A percentile compares a stretch with the other conserved stretches of the same genome.
Conservation (phyloP, 2,329 filamentous ascomycete species). For the Clonostachys byssicola region DNA sequence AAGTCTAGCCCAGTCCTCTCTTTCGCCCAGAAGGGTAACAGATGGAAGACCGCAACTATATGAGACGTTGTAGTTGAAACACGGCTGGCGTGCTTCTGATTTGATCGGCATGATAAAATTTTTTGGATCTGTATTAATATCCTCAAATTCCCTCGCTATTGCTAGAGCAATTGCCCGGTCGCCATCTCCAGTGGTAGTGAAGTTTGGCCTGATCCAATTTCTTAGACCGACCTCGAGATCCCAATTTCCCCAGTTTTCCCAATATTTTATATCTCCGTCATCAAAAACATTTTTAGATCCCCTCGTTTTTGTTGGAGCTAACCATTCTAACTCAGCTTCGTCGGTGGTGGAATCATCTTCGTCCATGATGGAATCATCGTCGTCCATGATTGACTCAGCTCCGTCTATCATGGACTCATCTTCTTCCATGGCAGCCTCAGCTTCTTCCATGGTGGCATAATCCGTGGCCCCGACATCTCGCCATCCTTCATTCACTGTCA, state of each 20-base stretch:
- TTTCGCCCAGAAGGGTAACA: constrained; percentile 44
- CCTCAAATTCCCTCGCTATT: constrained; percentile 37
- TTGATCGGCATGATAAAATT: no score
- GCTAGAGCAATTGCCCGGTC: constrained; percentile 38
- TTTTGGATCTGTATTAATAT: no score
- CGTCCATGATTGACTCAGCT: no score
- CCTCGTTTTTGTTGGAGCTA: no score
- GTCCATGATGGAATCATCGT: constrained; percentile 1
- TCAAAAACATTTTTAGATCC: no score
- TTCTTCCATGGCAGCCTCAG: constrained; percentile 8
- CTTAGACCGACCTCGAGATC: constrained; percentile 32
- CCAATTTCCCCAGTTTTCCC: no score
- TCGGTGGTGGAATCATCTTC: constrained; percentile 8
- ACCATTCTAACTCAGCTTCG: no score
- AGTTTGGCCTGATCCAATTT: constrained; percentile 45
- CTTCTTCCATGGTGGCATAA: constrained; percentile 1
- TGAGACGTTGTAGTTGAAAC: constrained; percentile 31
- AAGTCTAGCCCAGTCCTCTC: constrained; percentile 35
- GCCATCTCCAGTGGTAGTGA: constrained; percentile 40
- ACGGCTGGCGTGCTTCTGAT: constrained; percentile 24
- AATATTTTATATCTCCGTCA: no score
- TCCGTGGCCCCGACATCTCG: constrained; percentile 5
- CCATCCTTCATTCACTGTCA: constrained; percentile 33
- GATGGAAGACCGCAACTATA: constrained; percentile 42
- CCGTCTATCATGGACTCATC: no score